Percentiles rank a stretch among this genome's conserved stretches.
Conservation (phyloP, 2,329 filamentous ascomycete genomes). For the Neofusicoccum parvum region DNA sequence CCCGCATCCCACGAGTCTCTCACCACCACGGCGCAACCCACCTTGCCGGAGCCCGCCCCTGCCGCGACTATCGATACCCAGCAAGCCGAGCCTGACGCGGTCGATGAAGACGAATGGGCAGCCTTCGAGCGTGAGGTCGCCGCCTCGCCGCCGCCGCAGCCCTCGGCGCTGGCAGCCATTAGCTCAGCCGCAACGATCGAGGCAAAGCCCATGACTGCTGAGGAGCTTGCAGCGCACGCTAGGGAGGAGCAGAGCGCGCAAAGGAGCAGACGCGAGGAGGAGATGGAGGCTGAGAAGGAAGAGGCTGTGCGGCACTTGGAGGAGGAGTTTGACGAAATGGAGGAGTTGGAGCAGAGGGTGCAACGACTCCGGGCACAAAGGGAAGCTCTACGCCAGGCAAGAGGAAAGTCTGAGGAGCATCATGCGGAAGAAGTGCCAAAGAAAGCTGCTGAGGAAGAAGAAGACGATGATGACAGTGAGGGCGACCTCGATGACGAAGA, state of each 20-base stretch:
- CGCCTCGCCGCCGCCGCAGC: slow-evolving; percentile 27
- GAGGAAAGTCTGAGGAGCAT: slow-evolving; percentile 21
- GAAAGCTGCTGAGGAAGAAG: slow-evolving; percentile 22
- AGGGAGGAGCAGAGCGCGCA: slow-evolving; percentile 47
- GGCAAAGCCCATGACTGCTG: slow-evolving; percentile 49
- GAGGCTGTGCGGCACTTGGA: slow-evolving; percentile 48
- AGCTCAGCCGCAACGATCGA: slow-evolving; percentile 45
- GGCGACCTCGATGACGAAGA: slow-evolving; percentile 38
- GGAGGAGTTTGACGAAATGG: slow-evolving; percentile 56
- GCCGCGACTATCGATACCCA: slow-evolving; percentile 21
- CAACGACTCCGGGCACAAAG: slow-evolving; percentile 48
- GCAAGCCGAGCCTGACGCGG: slow-evolving; percentile 27
- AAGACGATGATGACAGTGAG: slow-evolving; percentile 37
- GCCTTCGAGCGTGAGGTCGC: slow-evolving; percentile 85
- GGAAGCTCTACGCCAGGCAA: slow-evolving; percentile 42
- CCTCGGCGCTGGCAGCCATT: slow-evolving; percentile 31
- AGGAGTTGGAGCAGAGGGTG: slow-evolving; percentile 49
- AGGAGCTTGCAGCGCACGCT: slow-evolving; percentile 49
- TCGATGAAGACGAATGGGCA: slow-evolving; percentile 72
- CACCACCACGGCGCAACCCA: slow-evolving; percentile 5
- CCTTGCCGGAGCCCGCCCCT: neutral
- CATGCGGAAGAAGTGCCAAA: slow-evolving; percentile 19
- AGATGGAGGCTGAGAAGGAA: slow-evolving; percentile 52
- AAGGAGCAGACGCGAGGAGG: slow-evolving; percentile 44
- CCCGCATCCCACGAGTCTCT: slow-evolving; percentile 1